A percentile compares a stretch with the other conserved stretches of the same genome.
Evolutionary conservation across 208 protist genomes (phyloP).

Genomic region (Leishmania amazonensis): DNA sequence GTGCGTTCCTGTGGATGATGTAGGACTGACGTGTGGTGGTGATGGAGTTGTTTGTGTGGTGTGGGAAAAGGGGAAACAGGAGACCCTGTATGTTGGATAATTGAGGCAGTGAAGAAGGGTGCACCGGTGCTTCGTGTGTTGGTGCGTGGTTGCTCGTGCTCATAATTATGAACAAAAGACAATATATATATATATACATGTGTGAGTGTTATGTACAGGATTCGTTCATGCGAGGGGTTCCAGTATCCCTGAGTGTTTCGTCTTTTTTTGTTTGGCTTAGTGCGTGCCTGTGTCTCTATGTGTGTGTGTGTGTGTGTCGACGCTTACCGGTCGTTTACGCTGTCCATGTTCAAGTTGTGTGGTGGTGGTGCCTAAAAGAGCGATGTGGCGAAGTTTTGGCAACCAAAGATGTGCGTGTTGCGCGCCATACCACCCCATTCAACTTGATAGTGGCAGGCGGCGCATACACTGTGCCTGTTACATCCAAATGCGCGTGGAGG

Average conservation of each 20-base stretch:
- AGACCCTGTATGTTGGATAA: not conserved
- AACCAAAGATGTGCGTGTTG: not conserved
- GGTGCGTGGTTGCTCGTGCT: no score
- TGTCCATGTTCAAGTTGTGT: not conserved
- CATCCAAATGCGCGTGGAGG: not conserved
- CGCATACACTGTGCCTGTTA: not conserved
- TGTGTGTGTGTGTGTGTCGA: not conserved
- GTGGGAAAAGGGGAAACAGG: not conserved
- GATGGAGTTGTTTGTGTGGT: conserved; percentile 69
- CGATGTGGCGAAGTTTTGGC: not conserved
- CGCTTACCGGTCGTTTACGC: not conserved
- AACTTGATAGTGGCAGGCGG: not conserved
- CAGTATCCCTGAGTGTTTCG: no score
- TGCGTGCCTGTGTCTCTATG: no score
- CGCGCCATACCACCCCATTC: not conserved
- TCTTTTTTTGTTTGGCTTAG: no score
- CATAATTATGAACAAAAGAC: no score
- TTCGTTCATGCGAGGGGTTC: no score
- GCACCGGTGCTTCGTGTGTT: no score
- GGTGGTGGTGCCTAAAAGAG: not conserved
- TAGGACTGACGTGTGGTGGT: conserved; percentile 41
- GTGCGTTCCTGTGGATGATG: no score
- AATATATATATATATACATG: no score
- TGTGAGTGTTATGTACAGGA: no score
- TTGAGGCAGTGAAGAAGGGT: no score